A percentile compares a stretch with the other conserved stretches of the same genome.
Conservation (phyloP, 2,329 filamentous ascomycete genomes). For the Diaporthe ilicicola region DNA sequence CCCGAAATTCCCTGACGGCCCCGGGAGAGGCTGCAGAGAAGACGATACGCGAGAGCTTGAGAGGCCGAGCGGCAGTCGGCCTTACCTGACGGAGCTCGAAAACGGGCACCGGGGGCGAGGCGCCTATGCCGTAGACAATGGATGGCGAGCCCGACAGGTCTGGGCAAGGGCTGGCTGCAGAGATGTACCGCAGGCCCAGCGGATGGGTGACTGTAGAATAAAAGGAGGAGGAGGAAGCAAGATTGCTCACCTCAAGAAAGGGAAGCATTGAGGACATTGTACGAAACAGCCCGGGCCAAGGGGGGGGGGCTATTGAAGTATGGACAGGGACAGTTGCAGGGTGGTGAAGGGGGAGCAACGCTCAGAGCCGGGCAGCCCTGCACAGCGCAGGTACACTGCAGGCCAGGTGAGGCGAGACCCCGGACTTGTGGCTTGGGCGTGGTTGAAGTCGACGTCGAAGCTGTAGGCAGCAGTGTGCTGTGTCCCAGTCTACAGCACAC, state of each 20-base stretch:
- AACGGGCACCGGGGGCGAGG: conserved; percentile 46
- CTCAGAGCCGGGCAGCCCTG: conserved; percentile 12
- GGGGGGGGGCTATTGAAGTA: conserved; percentile 19
- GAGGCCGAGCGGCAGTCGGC: conserved; percentile 48
- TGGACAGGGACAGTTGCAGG: background rate
- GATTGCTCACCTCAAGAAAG: conserved; percentile 73
- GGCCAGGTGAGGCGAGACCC: background rate
- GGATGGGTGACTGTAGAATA: conserved; percentile 82
- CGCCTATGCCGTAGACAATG: conserved; percentile 52
- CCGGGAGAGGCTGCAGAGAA: conserved; percentile 73
- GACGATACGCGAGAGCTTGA: conserved; percentile 61
- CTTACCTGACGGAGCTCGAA: conserved; percentile 55
- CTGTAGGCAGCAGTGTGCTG: conserved; percentile 5
- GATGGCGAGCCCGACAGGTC: conserved; percentile 41
- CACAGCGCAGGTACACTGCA: conserved; percentile 19
- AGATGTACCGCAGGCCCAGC: conserved; percentile 77
- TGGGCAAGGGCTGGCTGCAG: conserved; percentile 39
- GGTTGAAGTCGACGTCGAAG: conserved; percentile 5
- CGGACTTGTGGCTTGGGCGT: conserved; percentile 9
- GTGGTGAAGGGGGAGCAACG: background rate
- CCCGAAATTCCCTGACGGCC: conserved; percentile 76
- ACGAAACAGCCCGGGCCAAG: conserved; percentile 22
- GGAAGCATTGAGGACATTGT: conserved; percentile 52
- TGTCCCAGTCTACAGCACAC: background rate
- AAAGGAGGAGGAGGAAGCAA: conserved; percentile 83